Base-by-base conservation (phyloP, 2,329 filamentous ascomycete species). In the Karstenula rhodostoma region DNA sequence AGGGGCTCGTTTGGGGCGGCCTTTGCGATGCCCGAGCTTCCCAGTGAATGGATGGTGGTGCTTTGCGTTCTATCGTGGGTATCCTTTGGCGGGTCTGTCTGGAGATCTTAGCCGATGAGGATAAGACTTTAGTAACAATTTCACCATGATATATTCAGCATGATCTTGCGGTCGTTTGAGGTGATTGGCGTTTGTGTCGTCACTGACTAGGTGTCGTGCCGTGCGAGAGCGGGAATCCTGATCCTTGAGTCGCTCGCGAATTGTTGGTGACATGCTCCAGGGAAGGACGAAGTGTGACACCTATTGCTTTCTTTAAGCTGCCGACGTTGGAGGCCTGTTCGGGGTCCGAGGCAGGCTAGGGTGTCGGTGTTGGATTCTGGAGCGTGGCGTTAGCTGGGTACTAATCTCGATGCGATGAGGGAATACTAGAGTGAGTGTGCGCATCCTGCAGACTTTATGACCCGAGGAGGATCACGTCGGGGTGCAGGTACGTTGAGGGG, bases 1-100 rank as follows among this genome's bases (percentile, higher is more conserved):
- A 68, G 62, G 64, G 61, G 67, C 66, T 73, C 69, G 59, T 22
- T 46, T 59, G 60, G 70, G 59, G 71, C 67, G 63, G 73, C 68
- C 73, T 64, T 40, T 73, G 67, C 22, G 74, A 75, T 55, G 67
- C 68, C 67, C 65, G 72, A 73, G 72, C 64, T 68, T 58, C 66
- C 67, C 61, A 19, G 40, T 55, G 42, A 40, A 54, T 57, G 47
- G 49, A 59, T 33, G 53, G 37, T 37, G n/a, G 35, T 55, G 57
- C 44, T 48, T 40, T 55, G 33, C 47, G 23, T 22, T 19, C 62
- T 63, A 63, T 72, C 57, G 63, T 71, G 63, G 62, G 67, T 65
- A 56, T 66, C 56, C 65, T 67, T 53, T 48, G 56, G 61, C 57
- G 58, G 60, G 55, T 40, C n/a, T 51, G 35, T 25, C 17, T 25